phyloP scores from a whole-genome alignment of 2,329 filamentous ascomycete species.

The Cercospora sp. region DNA sequence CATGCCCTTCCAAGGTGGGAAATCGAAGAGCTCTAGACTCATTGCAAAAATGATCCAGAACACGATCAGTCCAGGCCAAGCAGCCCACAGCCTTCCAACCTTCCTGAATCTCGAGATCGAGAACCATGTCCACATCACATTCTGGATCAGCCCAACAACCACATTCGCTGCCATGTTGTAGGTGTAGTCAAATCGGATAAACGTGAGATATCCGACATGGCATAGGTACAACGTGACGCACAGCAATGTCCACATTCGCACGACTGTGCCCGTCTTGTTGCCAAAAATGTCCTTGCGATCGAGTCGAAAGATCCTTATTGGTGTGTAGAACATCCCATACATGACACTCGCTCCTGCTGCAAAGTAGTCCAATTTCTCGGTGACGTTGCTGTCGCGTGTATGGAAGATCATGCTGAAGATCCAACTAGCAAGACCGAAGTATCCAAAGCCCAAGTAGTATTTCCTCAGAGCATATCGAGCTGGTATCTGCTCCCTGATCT shows the following conservation, averaged over 20 bases:
- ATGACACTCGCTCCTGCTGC: slow-evolving; percentile 85
- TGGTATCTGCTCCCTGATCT: slow-evolving; percentile 70
- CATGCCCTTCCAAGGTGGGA: slow-evolving; percentile 77
- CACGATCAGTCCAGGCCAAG: slow-evolving; percentile 87
- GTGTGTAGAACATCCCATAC: slow-evolving; percentile 85
- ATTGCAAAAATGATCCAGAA: slow-evolving; percentile 90
- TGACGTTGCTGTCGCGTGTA: slow-evolving; percentile 78
- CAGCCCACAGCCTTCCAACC: slow-evolving; percentile 74
- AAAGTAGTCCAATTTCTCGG: slow-evolving; percentile 96
- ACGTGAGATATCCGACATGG: slow-evolving; percentile 81
- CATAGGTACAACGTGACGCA: slow-evolving; percentile 70
- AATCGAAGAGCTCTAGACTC: slow-evolving; percentile 94
- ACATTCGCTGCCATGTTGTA: slow-evolving; percentile 99
- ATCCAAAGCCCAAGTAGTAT: slow-evolving; percentile 79
- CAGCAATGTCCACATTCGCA: slow-evolving; percentile 72
- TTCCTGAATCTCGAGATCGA: slow-evolving; percentile 72
- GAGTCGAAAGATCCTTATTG: slow-evolving; percentile 79
- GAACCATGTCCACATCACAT: slow-evolving; percentile 83
- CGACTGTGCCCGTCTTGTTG: slow-evolving; percentile 46
- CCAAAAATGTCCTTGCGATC: slow-evolving; percentile 59
- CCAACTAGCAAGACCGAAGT: slow-evolving; percentile 82
- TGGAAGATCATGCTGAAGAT: slow-evolving; percentile 89
- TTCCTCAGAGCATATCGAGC: slow-evolving; percentile 70
- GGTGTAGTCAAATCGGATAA: slow-evolving; percentile 88
- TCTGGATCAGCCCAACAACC: slow-evolving; percentile 74